These are phyloP conservation scores for Inga leiocalycina DNA, from an alignment of 306 rosid genomes.

Conservation along the genomic window DNA sequence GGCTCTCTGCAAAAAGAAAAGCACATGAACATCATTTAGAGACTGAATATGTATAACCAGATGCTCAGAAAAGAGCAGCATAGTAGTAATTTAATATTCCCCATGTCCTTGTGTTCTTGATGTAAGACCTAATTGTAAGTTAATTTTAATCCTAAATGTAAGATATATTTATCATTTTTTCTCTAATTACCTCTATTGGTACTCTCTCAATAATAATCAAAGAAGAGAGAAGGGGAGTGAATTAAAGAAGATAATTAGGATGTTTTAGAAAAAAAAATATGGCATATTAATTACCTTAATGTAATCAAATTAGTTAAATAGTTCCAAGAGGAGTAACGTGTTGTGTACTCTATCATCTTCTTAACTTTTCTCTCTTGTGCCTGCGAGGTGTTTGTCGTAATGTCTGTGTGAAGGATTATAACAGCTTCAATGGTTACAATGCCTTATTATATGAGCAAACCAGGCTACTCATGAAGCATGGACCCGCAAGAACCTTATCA, in stretches of 20 bases:
- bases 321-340: background rate
- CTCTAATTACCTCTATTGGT: no score
- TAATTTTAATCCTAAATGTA: no score
- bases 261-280: no score
- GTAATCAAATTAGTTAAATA: no score
- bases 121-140: no score
- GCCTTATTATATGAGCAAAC: conserved; percentile 40
- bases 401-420: conserved; percentile 24
- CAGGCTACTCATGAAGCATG: conserved; percentile 38
- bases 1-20: conserved; percentile 37
- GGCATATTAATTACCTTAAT: no score
- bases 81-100: background rate
- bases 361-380: conserved; percentile 15
- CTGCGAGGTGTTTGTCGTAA: conserved; percentile 5
- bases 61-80: conserved; percentile 41
- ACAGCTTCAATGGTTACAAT: conserved; percentile 1
- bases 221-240: no score
- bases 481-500: conserved; percentile 42
- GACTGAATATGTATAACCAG: conserved; percentile 39
- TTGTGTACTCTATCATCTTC: background rate
- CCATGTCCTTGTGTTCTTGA: no score
- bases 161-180: no score
- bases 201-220: no score
- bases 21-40: conserved; percentile 38
- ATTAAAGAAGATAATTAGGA: no score